Evolutionary conservation across 176 grass and related monocot genomes (phyloP).

Genomic region (Paspalum vaginatum): DNA sequence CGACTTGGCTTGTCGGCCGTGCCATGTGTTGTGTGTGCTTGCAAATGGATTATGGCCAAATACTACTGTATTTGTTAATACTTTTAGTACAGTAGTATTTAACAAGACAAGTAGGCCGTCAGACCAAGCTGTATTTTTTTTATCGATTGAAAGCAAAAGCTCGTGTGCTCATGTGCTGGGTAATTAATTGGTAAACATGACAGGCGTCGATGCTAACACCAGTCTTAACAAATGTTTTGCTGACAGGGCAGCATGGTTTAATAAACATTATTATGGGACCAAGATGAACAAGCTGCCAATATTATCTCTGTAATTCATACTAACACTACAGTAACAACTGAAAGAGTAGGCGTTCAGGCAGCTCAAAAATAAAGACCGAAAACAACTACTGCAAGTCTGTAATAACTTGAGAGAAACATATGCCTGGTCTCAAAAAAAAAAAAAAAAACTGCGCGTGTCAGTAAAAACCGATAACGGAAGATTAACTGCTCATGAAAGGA

Average conservation of each 20-base stretch:
- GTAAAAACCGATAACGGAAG: no score
- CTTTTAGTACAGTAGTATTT: no score
- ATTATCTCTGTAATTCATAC: background rate
- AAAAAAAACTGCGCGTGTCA: background rate
- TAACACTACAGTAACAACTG: no score
- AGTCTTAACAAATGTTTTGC: background rate
- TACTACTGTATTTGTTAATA: no score
- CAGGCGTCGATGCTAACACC: background rate
- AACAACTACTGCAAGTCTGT: background rate
- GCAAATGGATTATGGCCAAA: background rate
- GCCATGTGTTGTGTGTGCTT: constrained; percentile 1
- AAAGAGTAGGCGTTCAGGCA: background rate
- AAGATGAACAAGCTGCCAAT: background rate
- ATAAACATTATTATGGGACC: background rate
- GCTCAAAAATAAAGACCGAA: background rate
- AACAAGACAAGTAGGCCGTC: background rate
- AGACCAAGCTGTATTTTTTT: background rate
- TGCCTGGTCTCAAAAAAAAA: background rate
- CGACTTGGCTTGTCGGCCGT: background rate
- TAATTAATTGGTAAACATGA: background rate
- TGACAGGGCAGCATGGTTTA: constrained; percentile 1
- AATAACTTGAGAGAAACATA: background rate
- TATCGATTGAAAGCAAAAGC: constrained; percentile 11
- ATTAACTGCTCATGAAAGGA: background rate
- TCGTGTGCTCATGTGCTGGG: background rate